phyloP scores from a whole-genome alignment of 371 early-diverging fungal species.

The Nosema granulosis region DNA sequence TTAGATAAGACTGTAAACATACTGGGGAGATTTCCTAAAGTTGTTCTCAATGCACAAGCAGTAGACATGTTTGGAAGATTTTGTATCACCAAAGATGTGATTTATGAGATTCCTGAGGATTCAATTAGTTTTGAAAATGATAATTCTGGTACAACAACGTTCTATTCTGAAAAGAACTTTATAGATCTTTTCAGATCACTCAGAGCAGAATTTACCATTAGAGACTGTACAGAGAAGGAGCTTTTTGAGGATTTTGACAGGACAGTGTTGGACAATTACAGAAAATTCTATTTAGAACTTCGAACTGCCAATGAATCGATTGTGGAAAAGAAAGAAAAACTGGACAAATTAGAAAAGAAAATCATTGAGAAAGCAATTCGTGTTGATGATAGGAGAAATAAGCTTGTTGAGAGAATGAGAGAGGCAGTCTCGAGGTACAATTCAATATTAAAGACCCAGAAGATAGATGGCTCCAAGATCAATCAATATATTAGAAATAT shows the following conservation, averaged over 20 bases:
- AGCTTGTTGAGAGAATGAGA: constrained; percentile 17
- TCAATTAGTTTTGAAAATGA: background rate
- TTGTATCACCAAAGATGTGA: constrained; percentile 10
- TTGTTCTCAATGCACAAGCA: constrained; percentile 14
- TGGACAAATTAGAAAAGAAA: constrained; percentile 9
- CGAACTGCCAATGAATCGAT: constrained; percentile 26
- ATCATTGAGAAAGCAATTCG: background rate
- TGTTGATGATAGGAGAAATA: constrained; percentile 16
- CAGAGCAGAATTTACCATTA: background rate
- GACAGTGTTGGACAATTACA: constrained; percentile 31
- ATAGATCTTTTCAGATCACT: background rate
- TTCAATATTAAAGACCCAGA: background rate
- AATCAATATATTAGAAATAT: background rate
- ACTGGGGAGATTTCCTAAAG: constrained; percentile 10
- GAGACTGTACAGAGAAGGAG: constrained; percentile 2
- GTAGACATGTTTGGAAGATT: constrained; percentile 20
- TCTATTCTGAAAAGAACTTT: background rate
- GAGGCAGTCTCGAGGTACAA: background rate
- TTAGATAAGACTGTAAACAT: constrained; percentile 1
- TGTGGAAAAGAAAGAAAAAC: constrained; percentile 7
- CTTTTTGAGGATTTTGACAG: constrained; percentile 28
- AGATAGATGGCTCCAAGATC: constrained; percentile 17
- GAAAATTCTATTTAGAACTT: constrained; percentile 37
- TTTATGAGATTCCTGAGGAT: background rate
- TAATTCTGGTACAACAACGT: background rate